Evolutionary conservation across 2,329 filamentous ascomycete genomes (phyloP), one percentile per base, ranked within the genome.

Genomic region (Fusarium poae): DNA sequence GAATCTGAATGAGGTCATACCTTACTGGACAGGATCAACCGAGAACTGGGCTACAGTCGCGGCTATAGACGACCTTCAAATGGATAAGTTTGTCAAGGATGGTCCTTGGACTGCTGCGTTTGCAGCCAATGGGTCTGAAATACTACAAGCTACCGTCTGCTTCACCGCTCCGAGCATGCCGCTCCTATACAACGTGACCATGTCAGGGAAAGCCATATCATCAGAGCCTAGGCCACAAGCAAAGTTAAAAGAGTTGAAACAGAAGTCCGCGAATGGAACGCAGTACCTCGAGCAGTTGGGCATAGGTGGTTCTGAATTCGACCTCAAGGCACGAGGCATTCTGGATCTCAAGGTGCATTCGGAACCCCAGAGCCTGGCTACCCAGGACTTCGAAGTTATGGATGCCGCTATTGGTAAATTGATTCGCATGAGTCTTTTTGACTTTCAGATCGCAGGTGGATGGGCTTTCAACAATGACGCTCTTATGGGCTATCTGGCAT

Each of bases 161-260:
- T 62, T 65, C 9, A 42, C 62, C 4, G 54, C 25, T 0, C 45
- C 34, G 2, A 35, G 21, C 32, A 23, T 15, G 2, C 65, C 65
- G 0, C 25, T 52, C 2, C 3, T 53, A 0, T 68, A 54, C 7
- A 56, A 69, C 8, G 65, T 68, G 1, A 65, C 61, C 3, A 69
- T 69, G 56, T 18, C 30, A 0, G 65, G 67, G 0, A 9, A 25
- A 11, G 20, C 44, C 3, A 10, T 68, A 2, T 0, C 46, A 7
- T 56, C 50, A 0, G 65, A 69, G 1, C 65, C 67, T 0, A 56
- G n/a, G 0, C 51, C 54, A 0, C 23, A 37, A 0, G 18, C 57
- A 3, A 50, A 13, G n/a, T 51, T 37, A 35, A 50, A 8, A 13
- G 50, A n/a, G 3, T 6, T 61, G 0, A 23, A 51, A 3, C 44